Percentiles rank a stretch among this genome's conserved stretches.
Evolutionary conservation across 2,329 filamentous ascomycete genomes (phyloP).

Genomic region (Neoscytalidium dimidiatum): DNA sequence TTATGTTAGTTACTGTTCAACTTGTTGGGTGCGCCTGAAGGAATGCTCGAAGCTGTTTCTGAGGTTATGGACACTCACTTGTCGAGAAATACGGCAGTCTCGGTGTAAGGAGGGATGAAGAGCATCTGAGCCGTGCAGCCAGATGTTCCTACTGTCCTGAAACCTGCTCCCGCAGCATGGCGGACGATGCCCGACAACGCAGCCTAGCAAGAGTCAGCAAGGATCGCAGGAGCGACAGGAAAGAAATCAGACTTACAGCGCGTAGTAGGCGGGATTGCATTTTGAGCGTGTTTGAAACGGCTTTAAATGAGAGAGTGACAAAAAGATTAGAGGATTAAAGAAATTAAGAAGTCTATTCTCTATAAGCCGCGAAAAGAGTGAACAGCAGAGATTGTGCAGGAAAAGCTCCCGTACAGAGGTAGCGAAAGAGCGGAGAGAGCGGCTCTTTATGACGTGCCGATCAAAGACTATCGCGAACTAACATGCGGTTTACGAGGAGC

Average conservation of each 20-base stretch:
- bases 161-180: slow-evolving; percentile 18
- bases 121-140: slow-evolving; percentile 22
- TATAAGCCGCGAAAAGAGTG: not conserved
- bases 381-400: not conserved
- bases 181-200: not conserved
- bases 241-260: not conserved
- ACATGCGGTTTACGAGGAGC: not conserved
- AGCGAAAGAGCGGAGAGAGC: not conserved
- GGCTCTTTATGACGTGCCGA: not conserved
- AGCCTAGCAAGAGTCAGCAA: not conserved
- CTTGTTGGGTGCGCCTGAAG: too few species aligned
- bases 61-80: too few species aligned
- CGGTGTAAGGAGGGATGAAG: slow-evolving; percentile 22
- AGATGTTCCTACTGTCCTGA: slow-evolving; percentile 23
- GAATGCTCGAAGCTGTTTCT: too few species aligned
- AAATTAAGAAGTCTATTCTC: not conserved
- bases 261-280: slow-evolving; percentile 3
- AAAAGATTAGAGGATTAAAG: not conserved
- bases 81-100: slow-evolving; percentile 23
- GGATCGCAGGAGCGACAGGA: not conserved
- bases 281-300: not conserved
- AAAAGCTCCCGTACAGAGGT: not conserved
- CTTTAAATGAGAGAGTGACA: not conserved
- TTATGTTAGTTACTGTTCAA: too few species aligned
- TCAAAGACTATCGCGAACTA: not conserved